Evolutionary conservation across 441 rosid species (phyloP).

Genomic region (Dalechampia spathulata): DNA sequence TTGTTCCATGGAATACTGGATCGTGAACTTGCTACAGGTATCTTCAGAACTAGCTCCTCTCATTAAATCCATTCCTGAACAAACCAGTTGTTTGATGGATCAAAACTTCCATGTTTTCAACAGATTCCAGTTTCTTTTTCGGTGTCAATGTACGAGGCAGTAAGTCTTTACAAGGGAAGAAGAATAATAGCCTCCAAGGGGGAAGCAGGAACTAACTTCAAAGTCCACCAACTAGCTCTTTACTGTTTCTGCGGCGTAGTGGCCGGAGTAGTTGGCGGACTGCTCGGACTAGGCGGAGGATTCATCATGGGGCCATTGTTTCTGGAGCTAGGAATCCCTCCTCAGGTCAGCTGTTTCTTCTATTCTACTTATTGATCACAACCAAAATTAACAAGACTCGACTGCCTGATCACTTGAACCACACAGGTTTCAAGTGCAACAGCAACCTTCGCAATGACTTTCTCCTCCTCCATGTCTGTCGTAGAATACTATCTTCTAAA

Average conservation of each 20-base stretch:
- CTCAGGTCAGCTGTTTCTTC: constrained; percentile 37
- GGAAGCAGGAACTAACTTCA: constrained; percentile 26
- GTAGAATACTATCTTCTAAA: constrained; percentile 56
- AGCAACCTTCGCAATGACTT: constrained; percentile 56
- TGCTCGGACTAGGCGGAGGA: constrained; percentile 74
- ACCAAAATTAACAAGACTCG: no score
- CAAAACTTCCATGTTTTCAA: not conserved
- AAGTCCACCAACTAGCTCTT: constrained; percentile 32
- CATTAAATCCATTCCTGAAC: no score
- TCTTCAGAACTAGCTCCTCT: not conserved
- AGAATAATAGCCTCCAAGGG: constrained; percentile 51
- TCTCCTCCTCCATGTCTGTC: constrained; percentile 65
- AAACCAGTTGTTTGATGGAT: no score
- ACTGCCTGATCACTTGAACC: no score
- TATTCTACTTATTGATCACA: not conserved
- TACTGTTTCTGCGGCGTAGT: constrained; percentile 36
- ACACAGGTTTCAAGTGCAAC: constrained; percentile 67
- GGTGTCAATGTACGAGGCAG: constrained; percentile 43
- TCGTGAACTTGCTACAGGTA: constrained; percentile 49
- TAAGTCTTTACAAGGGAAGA: constrained; percentile 43
- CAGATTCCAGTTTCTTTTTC: constrained; percentile 57
- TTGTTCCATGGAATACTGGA: constrained; percentile 53
- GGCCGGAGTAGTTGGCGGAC: constrained; percentile 60
- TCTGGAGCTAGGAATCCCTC: constrained; percentile 65
- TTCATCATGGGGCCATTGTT: constrained; percentile 65